phyloP scores from a whole-genome alignment of 1,284 basidiomycete genomes.

The Marasmius tenuissimus region DNA sequence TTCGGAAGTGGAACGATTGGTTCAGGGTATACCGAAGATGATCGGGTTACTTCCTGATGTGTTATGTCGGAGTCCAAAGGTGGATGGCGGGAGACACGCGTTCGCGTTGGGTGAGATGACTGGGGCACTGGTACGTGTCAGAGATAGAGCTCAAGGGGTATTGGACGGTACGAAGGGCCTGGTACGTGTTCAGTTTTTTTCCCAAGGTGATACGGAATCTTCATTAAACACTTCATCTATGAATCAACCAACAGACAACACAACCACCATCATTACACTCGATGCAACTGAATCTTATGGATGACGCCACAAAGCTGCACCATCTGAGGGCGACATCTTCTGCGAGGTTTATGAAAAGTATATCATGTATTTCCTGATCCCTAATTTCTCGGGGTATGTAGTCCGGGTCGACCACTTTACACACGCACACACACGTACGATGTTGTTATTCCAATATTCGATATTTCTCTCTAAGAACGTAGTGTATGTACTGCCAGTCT shows the following conservation, averaged over 20 bases:
- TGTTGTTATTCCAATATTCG: neutral
- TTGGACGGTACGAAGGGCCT: slow-evolving; percentile 53
- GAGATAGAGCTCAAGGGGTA: slow-evolving; percentile 51
- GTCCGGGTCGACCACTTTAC: too few relatives aligned
- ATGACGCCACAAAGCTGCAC: slow-evolving; percentile 49
- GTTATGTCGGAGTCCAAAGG: slow-evolving; percentile 31
- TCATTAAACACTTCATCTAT: neutral
- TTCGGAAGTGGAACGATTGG: slow-evolving; percentile 60
- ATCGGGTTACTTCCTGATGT: slow-evolving; percentile 74
- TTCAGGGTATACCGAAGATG: slow-evolving; percentile 62
- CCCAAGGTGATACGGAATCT: neutral
- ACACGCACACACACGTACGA: neutral
- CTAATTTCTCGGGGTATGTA: neutral
- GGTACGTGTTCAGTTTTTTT: slow-evolving; percentile 42
- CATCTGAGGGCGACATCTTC: slow-evolving; percentile 50
- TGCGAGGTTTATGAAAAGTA: slow-evolving; percentile 39
- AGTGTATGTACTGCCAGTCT: too few relatives aligned
- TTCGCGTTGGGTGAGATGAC: slow-evolving; percentile 78
- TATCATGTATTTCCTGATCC: slow-evolving; percentile 13
- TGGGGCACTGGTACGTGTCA: slow-evolving; percentile 55
- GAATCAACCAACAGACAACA: slow-evolving; percentile 26
- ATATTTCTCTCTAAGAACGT: too few relatives aligned
- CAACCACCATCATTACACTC: neutral
- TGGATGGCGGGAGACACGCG: slow-evolving; percentile 50
- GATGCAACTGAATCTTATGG: slow-evolving; percentile 39